Evolutionary conservation across 2,329 filamentous ascomycete genomes (phyloP).

Genomic region (Claviceps lovelessii): DNA sequence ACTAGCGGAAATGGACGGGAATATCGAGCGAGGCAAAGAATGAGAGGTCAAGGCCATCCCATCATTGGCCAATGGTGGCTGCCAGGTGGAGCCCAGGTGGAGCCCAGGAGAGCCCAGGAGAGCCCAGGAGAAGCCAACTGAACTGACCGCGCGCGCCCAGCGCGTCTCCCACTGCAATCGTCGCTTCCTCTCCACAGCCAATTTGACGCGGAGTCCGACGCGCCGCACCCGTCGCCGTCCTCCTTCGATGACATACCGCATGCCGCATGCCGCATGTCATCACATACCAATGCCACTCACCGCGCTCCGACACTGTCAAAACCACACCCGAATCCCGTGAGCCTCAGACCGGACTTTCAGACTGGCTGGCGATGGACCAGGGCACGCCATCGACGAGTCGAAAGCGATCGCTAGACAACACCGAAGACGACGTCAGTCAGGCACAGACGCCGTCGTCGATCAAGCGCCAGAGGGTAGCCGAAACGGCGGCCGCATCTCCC

Average conservation of each 20-base stretch:
- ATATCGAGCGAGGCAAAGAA: too few relatives aligned
- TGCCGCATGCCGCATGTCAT: background rate
- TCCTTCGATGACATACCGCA: background rate
- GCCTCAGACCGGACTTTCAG: background rate
- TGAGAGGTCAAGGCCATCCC: background rate
- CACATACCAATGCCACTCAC: background rate
- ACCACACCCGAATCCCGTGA: background rate
- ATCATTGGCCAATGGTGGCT: background rate
- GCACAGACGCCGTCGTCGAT: constrained; percentile 14
- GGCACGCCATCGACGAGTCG: constrained; percentile 9
- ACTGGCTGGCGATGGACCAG: constrained; percentile 13
- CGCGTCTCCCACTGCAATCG: constrained; percentile 1
- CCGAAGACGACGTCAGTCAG: constrained; percentile 11
- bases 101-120: too few relatives aligned
- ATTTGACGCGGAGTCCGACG: background rate
- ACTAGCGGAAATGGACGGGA: too few relatives aligned
- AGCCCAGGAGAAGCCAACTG: background rate
- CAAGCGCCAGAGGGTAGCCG: constrained; percentile 21
- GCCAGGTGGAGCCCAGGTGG: background rate
- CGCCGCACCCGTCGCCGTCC: background rate
- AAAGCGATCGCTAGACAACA: constrained; percentile 6
- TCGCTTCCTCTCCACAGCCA: background rate
- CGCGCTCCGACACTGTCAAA: background rate
- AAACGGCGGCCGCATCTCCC: constrained; percentile 11
- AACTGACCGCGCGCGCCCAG: constrained; percentile 1